Evolutionary conservation across 306 rosid genomes (phyloP), one percentile per base, ranked within the genome.

Genomic region (Dryas drummondii): DNA sequence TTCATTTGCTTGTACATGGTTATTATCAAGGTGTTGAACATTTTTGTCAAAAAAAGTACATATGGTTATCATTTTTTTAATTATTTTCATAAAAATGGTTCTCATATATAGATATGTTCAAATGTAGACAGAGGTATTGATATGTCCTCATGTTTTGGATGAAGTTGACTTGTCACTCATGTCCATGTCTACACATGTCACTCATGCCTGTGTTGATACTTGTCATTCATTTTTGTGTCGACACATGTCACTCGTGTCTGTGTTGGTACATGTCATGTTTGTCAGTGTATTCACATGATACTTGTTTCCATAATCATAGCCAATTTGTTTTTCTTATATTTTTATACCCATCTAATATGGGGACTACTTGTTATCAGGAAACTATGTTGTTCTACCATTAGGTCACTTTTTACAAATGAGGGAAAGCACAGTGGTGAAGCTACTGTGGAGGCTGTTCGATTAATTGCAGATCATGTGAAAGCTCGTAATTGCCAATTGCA

Each of bases 341-440:
- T 2, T 7, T 71, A 13, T 15, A 56, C 19, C 46, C 50, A 46
- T 19, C 55, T 50, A 77, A 49, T 15, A 41, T 67, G 37, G 72
- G 57, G 15, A 66, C 74, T 79, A 73, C 78, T 60, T 89, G 60
- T 88, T 52, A 71, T 78, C 90, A 94, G 99, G 86, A 89, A 84
- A 77, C 84, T 87, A 57, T 90, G 98, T 72, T 86, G 93, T 78
- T 85, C 93, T 55, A 72, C 96, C 45, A 80, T 90, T 66, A 86
- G 87, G 81, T 92, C 93, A 49, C 87, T 92, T 74, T 90, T 90
- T 78, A 85, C 84, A 74, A 90, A 86, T 9, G 99, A 86, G 88
- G 96, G 98, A 71, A 92, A 92, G 70, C 99, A 92, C 69, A 91
- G 97, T 26, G 97, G 99, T 67, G 99, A 86, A 84, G 91, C 82